Evolutionary conservation across 2,329 filamentous ascomycete genomes (phyloP).

Genomic region (Monilinia polystroma): DNA sequence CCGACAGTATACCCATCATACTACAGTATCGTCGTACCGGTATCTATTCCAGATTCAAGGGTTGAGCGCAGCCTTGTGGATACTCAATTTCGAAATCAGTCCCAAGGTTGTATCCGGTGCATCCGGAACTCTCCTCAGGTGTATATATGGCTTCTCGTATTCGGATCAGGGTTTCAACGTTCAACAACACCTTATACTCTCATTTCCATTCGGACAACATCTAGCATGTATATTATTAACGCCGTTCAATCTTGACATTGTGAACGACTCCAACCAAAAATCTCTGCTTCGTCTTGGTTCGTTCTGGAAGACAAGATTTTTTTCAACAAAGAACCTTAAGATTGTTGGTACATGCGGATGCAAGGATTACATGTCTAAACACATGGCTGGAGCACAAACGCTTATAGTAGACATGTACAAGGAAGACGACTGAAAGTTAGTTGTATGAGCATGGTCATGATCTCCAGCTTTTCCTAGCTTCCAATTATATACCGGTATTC

Average conservation of each 20-base stretch:
- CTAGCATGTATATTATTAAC: background rate
- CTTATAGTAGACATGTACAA: background rate
- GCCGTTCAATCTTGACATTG: no score
- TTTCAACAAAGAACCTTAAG: background rate
- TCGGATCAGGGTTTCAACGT: background rate
- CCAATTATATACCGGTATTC: background rate
- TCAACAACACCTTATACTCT: background rate
- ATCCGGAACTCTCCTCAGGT: background rate
- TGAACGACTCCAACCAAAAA: no score
- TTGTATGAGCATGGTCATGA: no score
- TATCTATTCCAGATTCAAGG: background rate
- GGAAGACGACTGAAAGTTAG: no score
- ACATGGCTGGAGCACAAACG: background rate
- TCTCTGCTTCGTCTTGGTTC: no score
- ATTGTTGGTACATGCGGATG: background rate
- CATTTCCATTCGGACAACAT: background rate
- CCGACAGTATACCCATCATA: background rate
- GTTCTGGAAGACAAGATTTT: background rate
- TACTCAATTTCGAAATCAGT: background rate
- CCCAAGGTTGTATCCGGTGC: background rate
- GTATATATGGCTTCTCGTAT: background rate
- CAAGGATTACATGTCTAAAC: background rate
- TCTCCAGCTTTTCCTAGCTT: background rate
- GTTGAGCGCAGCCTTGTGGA: background rate
- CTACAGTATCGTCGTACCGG: background rate